phyloP scores from a whole-genome alignment of 352 stramenopile species.

The Nothophytophthora sp. region DNA sequence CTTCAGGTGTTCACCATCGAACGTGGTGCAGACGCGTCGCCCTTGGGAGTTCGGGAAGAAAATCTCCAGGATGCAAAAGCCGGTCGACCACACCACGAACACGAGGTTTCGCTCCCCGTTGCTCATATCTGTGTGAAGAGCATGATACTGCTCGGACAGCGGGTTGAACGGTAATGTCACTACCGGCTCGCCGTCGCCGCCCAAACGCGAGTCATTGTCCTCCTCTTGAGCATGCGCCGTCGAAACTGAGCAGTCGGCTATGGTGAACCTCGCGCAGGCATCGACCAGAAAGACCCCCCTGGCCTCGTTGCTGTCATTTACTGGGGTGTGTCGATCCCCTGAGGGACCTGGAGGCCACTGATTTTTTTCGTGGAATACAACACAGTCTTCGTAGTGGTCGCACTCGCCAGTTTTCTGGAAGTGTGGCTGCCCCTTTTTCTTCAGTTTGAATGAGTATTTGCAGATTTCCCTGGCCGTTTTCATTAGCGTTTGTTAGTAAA shows the following conservation, averaged over 20 bases:
- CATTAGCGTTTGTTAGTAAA: not conserved
- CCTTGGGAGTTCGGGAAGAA: slow-evolving; percentile 24
- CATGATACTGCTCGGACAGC: slow-evolving; percentile 28
- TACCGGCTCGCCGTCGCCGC: not conserved
- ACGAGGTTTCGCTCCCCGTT: slow-evolving; percentile 21
- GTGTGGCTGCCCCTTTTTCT: slow-evolving; percentile 16
- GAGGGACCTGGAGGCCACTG: not conserved
- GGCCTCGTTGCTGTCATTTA: not conserved
- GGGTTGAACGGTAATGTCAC: slow-evolving; percentile 27
- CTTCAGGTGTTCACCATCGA: slow-evolving; percentile 27
- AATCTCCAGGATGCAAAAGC: slow-evolving; percentile 39
- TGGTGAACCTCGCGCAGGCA: slow-evolving; percentile 25
- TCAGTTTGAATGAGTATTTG: slow-evolving; percentile 30
- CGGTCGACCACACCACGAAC: slow-evolving; percentile 40
- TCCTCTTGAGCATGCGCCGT: not conserved
- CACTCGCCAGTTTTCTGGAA: slow-evolving; percentile 30
- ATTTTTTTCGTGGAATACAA: slow-evolving; percentile 22
- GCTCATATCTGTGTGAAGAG: slow-evolving; percentile 22
- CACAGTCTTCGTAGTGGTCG: slow-evolving; percentile 28
- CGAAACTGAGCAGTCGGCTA: slow-evolving; percentile 6
- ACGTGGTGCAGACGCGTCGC: slow-evolving; percentile 21
- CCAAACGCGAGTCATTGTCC: not conserved
- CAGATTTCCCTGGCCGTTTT: slow-evolving; percentile 30
- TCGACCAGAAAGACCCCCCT: slow-evolving; percentile 30
- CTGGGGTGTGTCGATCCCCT: not conserved